Evolutionary conservation across 1,284 basidiomycete species (phyloP).

Genomic region (Coniophora puteana): DNA sequence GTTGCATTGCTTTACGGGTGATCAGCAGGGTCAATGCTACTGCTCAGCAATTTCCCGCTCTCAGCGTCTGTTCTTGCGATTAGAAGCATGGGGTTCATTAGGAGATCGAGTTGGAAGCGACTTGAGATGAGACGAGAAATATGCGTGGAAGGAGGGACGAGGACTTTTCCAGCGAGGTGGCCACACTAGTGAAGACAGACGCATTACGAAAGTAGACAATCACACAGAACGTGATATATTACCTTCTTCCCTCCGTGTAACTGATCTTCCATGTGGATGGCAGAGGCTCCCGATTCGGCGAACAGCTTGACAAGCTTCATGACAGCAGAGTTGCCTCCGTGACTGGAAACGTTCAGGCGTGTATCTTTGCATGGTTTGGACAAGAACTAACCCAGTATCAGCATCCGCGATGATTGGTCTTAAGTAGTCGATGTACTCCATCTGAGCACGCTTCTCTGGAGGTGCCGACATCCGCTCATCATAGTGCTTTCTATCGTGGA

Average conservation of each 20-base stretch:
- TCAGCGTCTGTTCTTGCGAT: constrained; percentile 93
- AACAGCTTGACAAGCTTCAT: constrained; percentile 96
- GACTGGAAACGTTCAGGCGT: constrained; percentile 38
- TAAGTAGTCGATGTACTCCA: constrained; percentile 84
- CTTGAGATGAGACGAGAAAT: constrained; percentile 79
- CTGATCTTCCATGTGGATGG: constrained; percentile 90
- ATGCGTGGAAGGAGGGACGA: constrained; percentile 87
- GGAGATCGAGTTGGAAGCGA: constrained; percentile 85
- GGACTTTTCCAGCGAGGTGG: constrained; percentile 90
- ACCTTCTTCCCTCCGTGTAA: constrained; percentile 89
- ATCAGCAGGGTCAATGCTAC: constrained; percentile 78
- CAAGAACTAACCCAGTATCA: constrained; percentile 74
- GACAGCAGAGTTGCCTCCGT: constrained; percentile 91
- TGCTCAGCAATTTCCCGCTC: constrained; percentile 83
- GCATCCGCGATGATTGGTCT: constrained; percentile 93
- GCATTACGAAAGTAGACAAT: neutral
- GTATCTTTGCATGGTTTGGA: neutral
- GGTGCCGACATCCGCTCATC: constrained; percentile 76
- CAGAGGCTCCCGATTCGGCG: constrained; percentile 89
- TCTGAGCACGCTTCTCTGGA: constrained; percentile 59
- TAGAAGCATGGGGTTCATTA: constrained; percentile 84
- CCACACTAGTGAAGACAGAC: constrained; percentile 63
- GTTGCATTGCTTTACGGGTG: constrained; percentile 33
- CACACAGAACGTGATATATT: constrained; percentile 2
- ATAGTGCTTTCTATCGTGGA: constrained; percentile 86